Evolutionary conservation across 441 rosid species (phyloP).

Genomic region (Pelargonium australe): DNA sequence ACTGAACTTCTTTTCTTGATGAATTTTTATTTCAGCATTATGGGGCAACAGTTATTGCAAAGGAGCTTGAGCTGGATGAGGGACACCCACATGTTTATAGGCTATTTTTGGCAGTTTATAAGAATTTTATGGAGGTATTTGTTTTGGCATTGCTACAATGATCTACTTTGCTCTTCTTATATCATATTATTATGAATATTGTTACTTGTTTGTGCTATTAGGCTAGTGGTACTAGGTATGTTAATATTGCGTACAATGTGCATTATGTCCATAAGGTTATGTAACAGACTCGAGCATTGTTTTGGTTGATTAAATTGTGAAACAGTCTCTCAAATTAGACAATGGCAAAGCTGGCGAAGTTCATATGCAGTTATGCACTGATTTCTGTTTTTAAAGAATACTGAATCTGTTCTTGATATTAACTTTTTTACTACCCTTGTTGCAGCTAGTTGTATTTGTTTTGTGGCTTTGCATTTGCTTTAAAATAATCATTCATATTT

Average conservation of each 20-base stretch:
- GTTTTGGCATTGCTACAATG: background rate
- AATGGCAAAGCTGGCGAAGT: too few species aligned
- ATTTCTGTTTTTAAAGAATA: too few species aligned
- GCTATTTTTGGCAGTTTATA: conserved; percentile 41
- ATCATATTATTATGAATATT: too few species aligned
- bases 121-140: conserved; percentile 44
- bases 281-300: background rate
- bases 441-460: too few species aligned
- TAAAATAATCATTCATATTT: too few species aligned
- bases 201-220: background rate
- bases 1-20: background rate
- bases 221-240: background rate
- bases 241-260: background rate
- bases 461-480: too few species aligned
- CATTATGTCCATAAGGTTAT: background rate
- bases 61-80: conserved; percentile 41
- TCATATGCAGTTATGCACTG: too few species aligned
- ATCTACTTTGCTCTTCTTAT: too few species aligned
- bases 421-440: background rate
- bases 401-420: background rate
- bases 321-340: too few species aligned
- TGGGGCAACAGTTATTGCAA: conserved; percentile 39
- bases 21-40: conserved; percentile 26
- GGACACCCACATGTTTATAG: conserved; percentile 32
- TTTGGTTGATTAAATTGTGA: background rate